Evolutionary conservation across 352 stramenopile genomes (phyloP).

Genomic region (Pilasporangium apinafurcum): DNA sequence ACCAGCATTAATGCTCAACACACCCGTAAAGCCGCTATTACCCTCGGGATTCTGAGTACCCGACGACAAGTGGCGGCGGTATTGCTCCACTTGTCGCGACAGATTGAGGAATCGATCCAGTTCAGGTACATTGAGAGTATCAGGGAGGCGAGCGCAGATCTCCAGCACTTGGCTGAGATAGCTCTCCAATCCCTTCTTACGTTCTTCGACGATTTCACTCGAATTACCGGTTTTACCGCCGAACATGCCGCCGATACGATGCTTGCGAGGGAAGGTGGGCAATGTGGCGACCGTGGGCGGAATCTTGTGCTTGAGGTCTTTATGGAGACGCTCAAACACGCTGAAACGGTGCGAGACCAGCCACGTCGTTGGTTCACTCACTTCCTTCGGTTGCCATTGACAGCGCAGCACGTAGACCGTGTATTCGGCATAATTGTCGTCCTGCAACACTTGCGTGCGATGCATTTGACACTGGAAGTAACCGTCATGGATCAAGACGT

Average conservation of each 20-base stretch:
- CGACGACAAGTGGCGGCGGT: conserved; percentile 53
- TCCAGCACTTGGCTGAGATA: conserved; percentile 83
- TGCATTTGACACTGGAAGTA: conserved; percentile 84
- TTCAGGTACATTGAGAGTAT: conserved; percentile 78
- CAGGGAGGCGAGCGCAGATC: conserved; percentile 70
- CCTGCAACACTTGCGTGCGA: conserved; percentile 78
- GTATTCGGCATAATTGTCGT: conserved; percentile 88
- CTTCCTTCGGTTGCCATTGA: conserved; percentile 72
- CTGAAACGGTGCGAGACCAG: conserved; percentile 70
- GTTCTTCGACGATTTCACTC: conserved; percentile 80
- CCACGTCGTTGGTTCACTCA: conserved; percentile 42
- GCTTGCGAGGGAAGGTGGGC: conserved; percentile 75
- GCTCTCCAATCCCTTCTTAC: conserved; percentile 72
- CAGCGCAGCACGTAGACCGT: conserved; percentile 86
- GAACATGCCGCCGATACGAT: conserved; percentile 80
- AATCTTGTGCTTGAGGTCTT: conserved; percentile 73
- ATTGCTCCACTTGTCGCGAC: conserved; percentile 82
- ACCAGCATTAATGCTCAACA: conserved; percentile 54
- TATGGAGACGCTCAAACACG: conserved; percentile 67
- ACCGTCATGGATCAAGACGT: conserved; percentile 82
- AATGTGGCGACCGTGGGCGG: conserved; percentile 50
- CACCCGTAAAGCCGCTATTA: conserved; percentile 28
- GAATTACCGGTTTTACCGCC: conserved; percentile 83
- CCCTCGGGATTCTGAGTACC: too few species aligned
- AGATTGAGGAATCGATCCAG: conserved; percentile 84